Evolutionary conservation across 1,284 basidiomycete species (phyloP), one percentile per base, ranked within the genome.

Genomic region (Hemileia vastatrix): DNA sequence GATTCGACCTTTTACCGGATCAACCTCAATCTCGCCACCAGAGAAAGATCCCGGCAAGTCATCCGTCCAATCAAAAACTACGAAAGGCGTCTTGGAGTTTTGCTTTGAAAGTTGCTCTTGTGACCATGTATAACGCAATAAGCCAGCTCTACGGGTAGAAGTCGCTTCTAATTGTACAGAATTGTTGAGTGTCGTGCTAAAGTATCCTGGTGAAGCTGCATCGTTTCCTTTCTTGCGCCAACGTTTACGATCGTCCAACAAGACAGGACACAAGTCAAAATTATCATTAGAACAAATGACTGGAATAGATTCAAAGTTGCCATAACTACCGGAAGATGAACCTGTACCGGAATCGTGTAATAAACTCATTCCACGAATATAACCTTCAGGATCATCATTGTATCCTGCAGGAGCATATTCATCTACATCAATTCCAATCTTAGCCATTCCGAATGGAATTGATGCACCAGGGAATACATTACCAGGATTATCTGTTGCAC

Each of bases 301-400:
- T 18, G 49, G 49, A 18, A 51, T 24, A 9, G 27, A 21, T 24
- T 51, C 49, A 51, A 51, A 51, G 49, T 51, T 27, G 6, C 49
- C 49, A 51, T 51, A 51, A 24, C 19, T 21, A 13, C 49, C 27
- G 13, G 13, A 21, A 11, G 19, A 8, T 5, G 24, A 15, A 21
- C 80, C 80, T 0, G 80, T 81, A 2, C 81, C 81, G 69, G 81
- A 80, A 65, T 82, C 80, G 59, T 82, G 80, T 77, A 81, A 79
- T 24, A 81, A 72, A 8, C 80, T 81, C 31, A 82, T 80, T 1
- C 78, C 77, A 50, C 4, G 15, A 24, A 50, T 5, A 5, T 24
- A 4, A 8, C 19, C 49, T 13, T 23, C 24, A 1, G 49, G 1
- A 8, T 50, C 13, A 8, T 18, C 49, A 4, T 15, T 2, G 27